Conservation (phyloP, 495 filamentous ascomycete species). For the Cudoniella acicularis region DNA sequence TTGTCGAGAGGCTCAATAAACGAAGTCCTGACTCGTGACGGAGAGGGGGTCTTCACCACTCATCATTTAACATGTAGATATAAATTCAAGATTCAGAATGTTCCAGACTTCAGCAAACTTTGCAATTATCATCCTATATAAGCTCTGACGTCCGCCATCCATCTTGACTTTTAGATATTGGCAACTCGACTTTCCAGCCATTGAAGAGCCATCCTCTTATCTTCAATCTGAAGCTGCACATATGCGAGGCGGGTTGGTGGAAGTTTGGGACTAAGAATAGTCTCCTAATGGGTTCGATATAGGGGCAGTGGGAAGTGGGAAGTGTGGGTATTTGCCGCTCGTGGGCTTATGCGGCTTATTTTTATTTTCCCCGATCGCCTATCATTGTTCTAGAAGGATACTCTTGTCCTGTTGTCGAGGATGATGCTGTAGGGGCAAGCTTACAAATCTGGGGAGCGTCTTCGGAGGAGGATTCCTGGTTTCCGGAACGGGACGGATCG, state of each 20-base stretch:
- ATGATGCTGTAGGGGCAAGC: too few relatives aligned
- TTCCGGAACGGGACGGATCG: too few relatives aligned
- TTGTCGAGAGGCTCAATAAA: not conserved
- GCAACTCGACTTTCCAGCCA: not conserved
- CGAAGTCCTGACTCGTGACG: not conserved
- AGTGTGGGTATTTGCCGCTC: too few relatives aligned
- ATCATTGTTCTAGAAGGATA: too few relatives aligned
- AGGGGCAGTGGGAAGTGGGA: too few relatives aligned
- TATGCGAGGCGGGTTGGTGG: not conserved
- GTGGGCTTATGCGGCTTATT: too few relatives aligned
- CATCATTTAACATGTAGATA: not conserved
- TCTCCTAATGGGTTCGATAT: too few relatives aligned
- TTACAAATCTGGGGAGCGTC: too few relatives aligned
- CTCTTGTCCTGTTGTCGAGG: too few relatives aligned
- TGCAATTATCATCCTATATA: not conserved
- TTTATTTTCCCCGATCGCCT: too few relatives aligned
- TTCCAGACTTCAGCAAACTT: not conserved
- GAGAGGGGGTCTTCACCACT: not conserved
- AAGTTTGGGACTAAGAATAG: not conserved
- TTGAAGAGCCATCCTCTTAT: not conserved
- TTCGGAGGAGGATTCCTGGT: too few relatives aligned
- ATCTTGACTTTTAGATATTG: not conserved
- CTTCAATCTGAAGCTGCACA: not conserved
- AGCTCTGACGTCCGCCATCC: not conserved
- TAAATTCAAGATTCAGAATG: not conserved